Conservation (phyloP, 1,284 basidiomycete genomes). For the Apiotrichum gracile region DNA sequence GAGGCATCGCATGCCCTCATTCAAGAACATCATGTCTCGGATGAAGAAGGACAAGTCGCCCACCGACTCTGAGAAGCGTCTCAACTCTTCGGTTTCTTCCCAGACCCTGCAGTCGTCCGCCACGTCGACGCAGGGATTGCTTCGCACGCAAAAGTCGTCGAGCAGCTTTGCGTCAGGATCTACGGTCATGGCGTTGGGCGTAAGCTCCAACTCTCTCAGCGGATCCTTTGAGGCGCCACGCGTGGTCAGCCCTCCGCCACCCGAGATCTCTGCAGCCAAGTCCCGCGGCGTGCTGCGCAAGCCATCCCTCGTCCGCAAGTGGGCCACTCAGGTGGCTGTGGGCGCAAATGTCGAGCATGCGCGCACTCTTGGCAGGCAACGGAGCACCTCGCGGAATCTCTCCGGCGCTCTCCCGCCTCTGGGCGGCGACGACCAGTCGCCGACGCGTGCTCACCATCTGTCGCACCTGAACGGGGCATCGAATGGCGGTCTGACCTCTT, state of each 20-base stretch:
- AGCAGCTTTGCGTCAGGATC: slow-evolving; percentile 10
- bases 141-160: slow-evolving; percentile 6
- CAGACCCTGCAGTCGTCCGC: not conserved
- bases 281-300: slow-evolving; percentile 7
- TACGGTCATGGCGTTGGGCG: not conserved
- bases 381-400: no score
- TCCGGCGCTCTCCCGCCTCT: no score
- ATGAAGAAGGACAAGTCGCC: not conserved
- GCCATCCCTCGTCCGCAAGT: slow-evolving; percentile 17
- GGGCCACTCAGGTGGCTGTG: slow-evolving; percentile 12
- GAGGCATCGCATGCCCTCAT: not conserved
- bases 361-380: no score
- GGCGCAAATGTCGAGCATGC: no score
- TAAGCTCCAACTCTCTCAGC: not conserved
- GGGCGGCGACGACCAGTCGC: no score
- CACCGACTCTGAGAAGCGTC: not conserved
- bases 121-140: not conserved
- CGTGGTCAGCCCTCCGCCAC: not conserved
- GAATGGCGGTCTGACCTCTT: not conserved
- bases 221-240: not conserved
- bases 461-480: no score
- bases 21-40: slow-evolving; percentile 9
- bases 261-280: not conserved
- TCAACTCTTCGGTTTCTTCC: not conserved
- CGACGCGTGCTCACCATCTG: no score